Base-by-base conservation (phyloP, 345 rosid genomes). In the Salix caprea region DNA sequence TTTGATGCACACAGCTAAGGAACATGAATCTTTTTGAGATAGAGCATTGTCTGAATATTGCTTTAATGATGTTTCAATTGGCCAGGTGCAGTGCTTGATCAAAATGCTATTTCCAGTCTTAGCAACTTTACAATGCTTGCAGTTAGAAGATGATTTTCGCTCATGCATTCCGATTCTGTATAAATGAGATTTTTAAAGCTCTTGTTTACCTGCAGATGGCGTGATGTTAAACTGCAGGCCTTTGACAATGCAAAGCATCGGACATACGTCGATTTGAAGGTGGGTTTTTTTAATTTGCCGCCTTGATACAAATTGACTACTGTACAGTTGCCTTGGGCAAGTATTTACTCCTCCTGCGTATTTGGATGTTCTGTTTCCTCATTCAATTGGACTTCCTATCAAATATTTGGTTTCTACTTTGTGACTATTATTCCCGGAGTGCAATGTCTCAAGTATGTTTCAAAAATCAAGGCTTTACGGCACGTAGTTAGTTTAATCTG, bases 251-350 rank as follows among this genome's bases (percentile, higher is more conserved):
- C 92, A 24, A 91, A 96, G 90, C 98, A 93, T 84, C 90, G 98
- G 44, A 96, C 99, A 28, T 96, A 96, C 8, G 98, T 96, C 37
- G 99, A 96, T 83, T 82, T 96, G 84, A 96, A 96, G 97, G 99
- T 88, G 79, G 77, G 78, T 24, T 37, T 52, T 24, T 50, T 28
- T 18, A 50, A 40, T 18, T 67, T 44, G 34, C 26, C 26, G 7
- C n/a, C 3, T n/a, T 13, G 60, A 56, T 52, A 72, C 62, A 21
- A 58, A 58, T 34, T 72, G 37, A 34, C 34, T 0, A n/a, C 19
- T 13, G 7, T 69, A 7, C n/a, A 46, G 28, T 58, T n/a, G 28
- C 64, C 5, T n/a, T 10, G 26, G n/a, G 46, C 15, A 36, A 46
- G 61, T 42, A 39, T 10, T 44, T 26, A 74, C 30, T 64, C 68